These are phyloP conservation scores for Hymenoscyphus repandus DNA, from an alignment of 2,329 filamentous ascomycete species.

Conservation along the genomic window DNA sequence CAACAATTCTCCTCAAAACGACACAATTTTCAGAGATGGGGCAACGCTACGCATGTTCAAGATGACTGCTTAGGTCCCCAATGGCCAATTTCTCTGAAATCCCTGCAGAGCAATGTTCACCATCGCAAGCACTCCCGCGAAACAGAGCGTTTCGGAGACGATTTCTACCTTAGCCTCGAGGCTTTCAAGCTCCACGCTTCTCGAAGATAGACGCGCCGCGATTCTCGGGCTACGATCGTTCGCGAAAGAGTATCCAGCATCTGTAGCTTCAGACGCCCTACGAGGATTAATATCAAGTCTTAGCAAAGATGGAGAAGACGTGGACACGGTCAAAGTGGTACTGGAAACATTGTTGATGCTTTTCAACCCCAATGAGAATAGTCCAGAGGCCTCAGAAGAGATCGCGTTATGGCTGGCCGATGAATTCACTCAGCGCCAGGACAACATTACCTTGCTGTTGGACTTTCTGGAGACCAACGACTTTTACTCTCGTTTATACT, in stretches of 20 bases:
- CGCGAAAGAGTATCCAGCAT: conserved; percentile 92
- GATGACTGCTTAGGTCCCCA: conserved; percentile 8
- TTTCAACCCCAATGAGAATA: conserved; percentile 66
- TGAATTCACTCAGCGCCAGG: conserved; percentile 95
- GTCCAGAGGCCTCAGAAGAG: conserved; percentile 91
- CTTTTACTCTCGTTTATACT: conserved; percentile 88
- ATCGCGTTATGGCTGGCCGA: conserved; percentile 94
- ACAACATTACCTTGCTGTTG: conserved; percentile 88
- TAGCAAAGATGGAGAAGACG: conserved; percentile 84
- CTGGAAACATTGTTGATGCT: conserved; percentile 94
- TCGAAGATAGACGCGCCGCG: conserved; percentile 90
- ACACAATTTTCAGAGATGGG: background rate
- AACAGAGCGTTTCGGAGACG: conserved; percentile 92
- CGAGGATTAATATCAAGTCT: conserved; percentile 81
- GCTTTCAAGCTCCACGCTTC: conserved; percentile 79
- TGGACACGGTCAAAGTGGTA: conserved; percentile 92
- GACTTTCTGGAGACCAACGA: conserved; percentile 83
- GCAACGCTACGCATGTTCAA: background rate
- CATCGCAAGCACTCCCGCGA: conserved; percentile 71
- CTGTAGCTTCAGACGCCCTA: conserved; percentile 88
- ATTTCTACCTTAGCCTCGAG: conserved; percentile 86
- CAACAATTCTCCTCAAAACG: background rate
- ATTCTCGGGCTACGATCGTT: conserved; percentile 93
- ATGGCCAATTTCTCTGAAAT: conserved; percentile 15
- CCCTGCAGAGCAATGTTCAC: conserved; percentile 49